phyloP scores from a whole-genome alignment of 2,329 filamentous ascomycete genomes.

The Sordariomycetes sp. region DNA sequence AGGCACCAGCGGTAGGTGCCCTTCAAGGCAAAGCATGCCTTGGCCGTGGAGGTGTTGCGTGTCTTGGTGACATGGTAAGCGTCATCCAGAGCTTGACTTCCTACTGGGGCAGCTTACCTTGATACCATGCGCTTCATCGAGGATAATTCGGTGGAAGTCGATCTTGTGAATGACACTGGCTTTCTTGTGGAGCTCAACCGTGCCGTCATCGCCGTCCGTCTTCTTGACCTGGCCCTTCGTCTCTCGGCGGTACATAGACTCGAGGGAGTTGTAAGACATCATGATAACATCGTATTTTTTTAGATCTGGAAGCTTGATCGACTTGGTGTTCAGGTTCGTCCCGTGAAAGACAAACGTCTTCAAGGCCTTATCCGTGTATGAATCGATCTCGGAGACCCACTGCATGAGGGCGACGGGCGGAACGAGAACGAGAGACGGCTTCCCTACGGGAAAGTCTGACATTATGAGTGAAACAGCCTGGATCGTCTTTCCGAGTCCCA shows the following conservation, averaged over 20 bases:
- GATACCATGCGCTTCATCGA: constrained; percentile 94
- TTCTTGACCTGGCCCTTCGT: constrained; percentile 75
- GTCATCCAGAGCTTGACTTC: not conserved
- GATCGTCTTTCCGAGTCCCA: constrained; percentile 98
- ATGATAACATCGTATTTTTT: constrained; percentile 85
- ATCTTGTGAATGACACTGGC: constrained; percentile 70
- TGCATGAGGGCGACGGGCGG: constrained; percentile 93
- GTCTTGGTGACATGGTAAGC: constrained; percentile 26
- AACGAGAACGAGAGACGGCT: constrained; percentile 77
- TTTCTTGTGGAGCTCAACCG: constrained; percentile 49
- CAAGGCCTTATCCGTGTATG: constrained; percentile 74
- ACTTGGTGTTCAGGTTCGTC: constrained; percentile 72
- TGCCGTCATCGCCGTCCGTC: constrained; percentile 25
- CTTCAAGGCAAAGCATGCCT: constrained; percentile 84
- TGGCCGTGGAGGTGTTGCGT: constrained; percentile 80
- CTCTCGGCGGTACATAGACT: constrained; percentile 86
- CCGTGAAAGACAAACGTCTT: constrained; percentile 88
- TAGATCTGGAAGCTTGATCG: constrained; percentile 59
- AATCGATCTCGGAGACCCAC: constrained; percentile 72
- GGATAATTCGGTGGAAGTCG: constrained; percentile 77
- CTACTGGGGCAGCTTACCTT: constrained; percentile 36
- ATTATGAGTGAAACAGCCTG: constrained; percentile 96
- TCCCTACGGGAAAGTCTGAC: constrained; percentile 81
- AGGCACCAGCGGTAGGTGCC: constrained; percentile 91
- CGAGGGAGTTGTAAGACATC: constrained; percentile 88